phyloP scores from a whole-genome alignment of 176 grass and related monocot species.

The Themeda triandra region DNA sequence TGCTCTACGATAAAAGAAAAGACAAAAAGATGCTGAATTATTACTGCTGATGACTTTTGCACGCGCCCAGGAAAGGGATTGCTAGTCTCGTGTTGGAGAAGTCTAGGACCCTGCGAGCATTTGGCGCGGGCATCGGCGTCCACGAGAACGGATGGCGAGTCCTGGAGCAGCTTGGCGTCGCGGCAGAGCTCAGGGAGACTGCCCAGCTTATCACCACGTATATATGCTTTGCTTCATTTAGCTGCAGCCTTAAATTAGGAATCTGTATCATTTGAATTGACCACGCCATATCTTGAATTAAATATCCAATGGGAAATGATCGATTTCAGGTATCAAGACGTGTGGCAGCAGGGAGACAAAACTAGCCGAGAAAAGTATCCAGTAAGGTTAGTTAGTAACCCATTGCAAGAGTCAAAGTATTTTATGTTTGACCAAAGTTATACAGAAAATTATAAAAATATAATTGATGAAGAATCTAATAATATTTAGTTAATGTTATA shows the following conservation, averaged over 20 bases:
- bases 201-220: not conserved
- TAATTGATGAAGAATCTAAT: no score
- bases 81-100: constrained; percentile 49
- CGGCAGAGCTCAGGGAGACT: constrained; percentile 17
- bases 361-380: not conserved
- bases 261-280: no score
- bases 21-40: no score
- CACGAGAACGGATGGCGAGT: constrained; percentile 51
- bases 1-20: no score
- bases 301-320: no score
- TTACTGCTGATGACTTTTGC: not conserved
- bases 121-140: constrained; percentile 36
- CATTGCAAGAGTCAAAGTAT: no score
- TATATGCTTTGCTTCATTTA: not conserved
- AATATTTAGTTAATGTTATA: no score
- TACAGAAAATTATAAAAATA: no score
- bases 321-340: constrained; percentile 9
- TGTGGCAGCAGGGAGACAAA: not conserved
- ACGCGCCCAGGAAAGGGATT: constrained; percentile 44
- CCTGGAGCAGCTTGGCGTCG: constrained; percentile 37
- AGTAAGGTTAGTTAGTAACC: no score
- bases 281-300: no score
- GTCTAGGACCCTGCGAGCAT: constrained; percentile 22
- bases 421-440: no score
- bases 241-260: no score